Conservation (phyloP, 164 flowering plant species). For the Taxillus chinensis region DNA sequence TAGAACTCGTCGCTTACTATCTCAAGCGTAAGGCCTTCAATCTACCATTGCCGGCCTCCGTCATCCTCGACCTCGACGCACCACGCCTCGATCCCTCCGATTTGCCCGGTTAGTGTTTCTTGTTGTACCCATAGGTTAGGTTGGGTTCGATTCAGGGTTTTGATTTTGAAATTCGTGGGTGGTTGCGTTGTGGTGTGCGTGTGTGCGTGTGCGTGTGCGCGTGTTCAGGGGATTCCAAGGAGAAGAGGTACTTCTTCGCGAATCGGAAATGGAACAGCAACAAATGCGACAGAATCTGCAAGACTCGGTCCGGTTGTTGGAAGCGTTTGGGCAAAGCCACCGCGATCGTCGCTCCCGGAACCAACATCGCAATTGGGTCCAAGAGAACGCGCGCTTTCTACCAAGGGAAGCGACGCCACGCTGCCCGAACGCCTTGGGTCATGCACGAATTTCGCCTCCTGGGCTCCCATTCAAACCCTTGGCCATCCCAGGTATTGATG, state of each 20-base stretch:
- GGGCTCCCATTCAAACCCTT: not conserved
- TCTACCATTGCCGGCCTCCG: not conserved
- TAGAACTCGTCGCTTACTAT: not conserved
- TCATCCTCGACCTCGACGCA: not conserved
- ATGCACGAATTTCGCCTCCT: not conserved
- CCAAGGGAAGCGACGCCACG: not conserved
- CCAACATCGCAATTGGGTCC: not conserved
- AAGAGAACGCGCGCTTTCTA: not conserved
- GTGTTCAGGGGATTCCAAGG: not conserved
- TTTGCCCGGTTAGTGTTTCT: not conserved
- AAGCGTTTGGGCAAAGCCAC: not conserved
- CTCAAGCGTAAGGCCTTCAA: not conserved
- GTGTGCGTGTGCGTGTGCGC: no score
- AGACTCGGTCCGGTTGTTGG: not conserved
- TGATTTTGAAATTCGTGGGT: no score
- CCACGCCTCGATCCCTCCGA: not conserved
- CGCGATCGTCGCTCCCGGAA: not conserved
- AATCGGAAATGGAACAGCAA: not conserved
- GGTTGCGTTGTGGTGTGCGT: no score
- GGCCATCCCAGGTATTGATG: not conserved
- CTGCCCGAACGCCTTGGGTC: not conserved
- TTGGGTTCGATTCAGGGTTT: no score
- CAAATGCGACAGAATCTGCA: not conserved
- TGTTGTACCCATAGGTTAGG: no score
- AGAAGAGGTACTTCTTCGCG: not conserved